Evolutionary conservation across 2,329 filamentous ascomycete species (phyloP), one percentile per base, ranked within the genome.

Genomic region (Aspergillus sp.): DNA sequence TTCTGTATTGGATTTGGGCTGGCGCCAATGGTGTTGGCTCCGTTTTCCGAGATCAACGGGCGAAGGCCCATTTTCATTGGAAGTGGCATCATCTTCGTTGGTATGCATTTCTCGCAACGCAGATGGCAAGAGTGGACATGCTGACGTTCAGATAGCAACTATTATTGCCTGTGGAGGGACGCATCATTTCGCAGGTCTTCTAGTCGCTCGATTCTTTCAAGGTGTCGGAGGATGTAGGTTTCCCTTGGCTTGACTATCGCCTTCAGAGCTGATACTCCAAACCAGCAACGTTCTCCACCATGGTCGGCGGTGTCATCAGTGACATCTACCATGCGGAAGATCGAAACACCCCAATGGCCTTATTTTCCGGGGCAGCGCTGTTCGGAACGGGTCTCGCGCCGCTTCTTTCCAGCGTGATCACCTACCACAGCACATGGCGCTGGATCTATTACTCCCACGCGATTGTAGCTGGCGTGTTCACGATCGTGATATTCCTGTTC

Each of bases 371-470:
- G 0, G 78, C 79, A 3, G 91, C 90, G 0, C 75, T 96, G 0
- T 79, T 87, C 9, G 93, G 90, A 0, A 95, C 90, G 0, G 90
- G 90, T 0, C 73, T 87, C 1, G 92, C 91, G 0, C 91, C 91
- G 0, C 65, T 96, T 6, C 75, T 91, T 0, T 82, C 81, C 4
- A 83, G 88, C 0, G 82, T 86, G 43, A 83, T 96, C 56, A 82
- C 86, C 0, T 74, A 88, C 33, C 78, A 82, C 47, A 78, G 82
- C 1, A 79, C 73, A 4, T 95, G 90, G 90, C 83, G 89, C 56
- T 96, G 91, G 91, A 83, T 92, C 0, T 95, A 95, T 68, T 95
- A 90, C 80, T 79, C 92, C 24, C 92, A 96, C 61, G 83, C 84
- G 7, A 90, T 96, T 43, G 73, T 82, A 19, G 83, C 85, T 50